Percentiles rank a stretch among this genome's conserved stretches.
phyloP scores from a whole-genome alignment of 2,329 filamentous ascomycete genomes.

The Penicillium vulpinum region DNA sequence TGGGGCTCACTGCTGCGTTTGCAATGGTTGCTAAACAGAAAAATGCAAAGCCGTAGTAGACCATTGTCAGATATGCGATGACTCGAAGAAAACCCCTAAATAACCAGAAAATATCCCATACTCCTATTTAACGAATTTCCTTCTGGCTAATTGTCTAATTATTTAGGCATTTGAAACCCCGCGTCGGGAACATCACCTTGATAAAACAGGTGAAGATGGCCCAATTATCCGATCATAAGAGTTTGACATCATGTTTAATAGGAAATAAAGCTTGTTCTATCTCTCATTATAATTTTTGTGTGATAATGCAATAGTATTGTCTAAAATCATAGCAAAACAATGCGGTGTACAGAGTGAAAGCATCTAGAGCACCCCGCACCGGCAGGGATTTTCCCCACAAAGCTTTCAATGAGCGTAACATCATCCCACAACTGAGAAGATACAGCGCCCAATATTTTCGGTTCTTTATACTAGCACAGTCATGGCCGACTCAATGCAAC shows the following conservation, averaged over 20 bases:
- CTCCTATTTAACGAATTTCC: background rate
- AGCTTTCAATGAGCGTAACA: background rate
- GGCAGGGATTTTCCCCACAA: background rate
- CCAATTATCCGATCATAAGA: slow-evolving; percentile 6
- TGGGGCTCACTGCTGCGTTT: slow-evolving; percentile 12
- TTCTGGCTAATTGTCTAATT: background rate
- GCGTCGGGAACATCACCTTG: slow-evolving; percentile 15
- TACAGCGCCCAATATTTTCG: background rate
- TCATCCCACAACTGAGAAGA: no score
- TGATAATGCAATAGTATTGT: no score
- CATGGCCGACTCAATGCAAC: background rate
- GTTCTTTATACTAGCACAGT: background rate
- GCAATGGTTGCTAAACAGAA: slow-evolving; percentile 4
- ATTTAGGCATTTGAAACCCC: slow-evolving; percentile 10
- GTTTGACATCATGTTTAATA: no score
- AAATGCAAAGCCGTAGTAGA: background rate
- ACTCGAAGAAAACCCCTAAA: no score
- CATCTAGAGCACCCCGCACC: background rate
- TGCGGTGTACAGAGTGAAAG: background rate
- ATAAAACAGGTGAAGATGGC: background rate
- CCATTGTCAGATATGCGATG: slow-evolving; percentile 5
- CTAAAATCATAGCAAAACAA: background rate
- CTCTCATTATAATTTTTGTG: no score
- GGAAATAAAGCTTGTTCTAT: background rate
- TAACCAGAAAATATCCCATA: background rate